These are phyloP conservation scores for Trichophyton simii DNA, from an alignment of 2,329 filamentous ascomycete genomes.

Conservation along the genomic window DNA sequence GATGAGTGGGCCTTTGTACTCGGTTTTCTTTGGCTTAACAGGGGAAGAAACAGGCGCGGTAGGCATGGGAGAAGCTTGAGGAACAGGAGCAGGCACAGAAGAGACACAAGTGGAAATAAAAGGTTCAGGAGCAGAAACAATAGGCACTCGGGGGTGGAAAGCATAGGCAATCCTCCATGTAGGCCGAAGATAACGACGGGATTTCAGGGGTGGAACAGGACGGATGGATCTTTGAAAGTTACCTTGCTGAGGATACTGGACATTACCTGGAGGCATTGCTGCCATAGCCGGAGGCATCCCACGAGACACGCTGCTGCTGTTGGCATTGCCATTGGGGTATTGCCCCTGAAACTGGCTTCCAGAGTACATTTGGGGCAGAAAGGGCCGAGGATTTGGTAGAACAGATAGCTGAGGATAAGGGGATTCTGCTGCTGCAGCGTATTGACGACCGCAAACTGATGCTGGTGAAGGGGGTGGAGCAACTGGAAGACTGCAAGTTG, in stretches of 20 bases:
- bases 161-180: background rate
- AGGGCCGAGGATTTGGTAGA: background rate
- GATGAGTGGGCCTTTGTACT: conserved; percentile 11
- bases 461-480: conserved; percentile 3
- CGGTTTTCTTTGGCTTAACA: background rate
- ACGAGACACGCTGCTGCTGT: background rate
- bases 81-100: background rate
- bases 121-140: background rate
- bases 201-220: background rate
- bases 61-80: background rate
- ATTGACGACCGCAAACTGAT: background rate
- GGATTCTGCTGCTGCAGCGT: background rate
- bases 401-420: background rate
- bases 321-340: background rate
- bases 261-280: background rate
- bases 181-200: background rate
- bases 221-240: background rate
- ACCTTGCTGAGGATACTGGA: conserved; percentile 3
- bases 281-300: background rate
- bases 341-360: background rate
- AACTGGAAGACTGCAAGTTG: background rate
- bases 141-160: background rate
- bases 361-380: conserved; percentile 1
- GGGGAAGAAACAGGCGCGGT: background rate
- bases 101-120: background rate